Conservation (phyloP, 345 rosid genomes). For the Lumnitzera littorea region DNA sequence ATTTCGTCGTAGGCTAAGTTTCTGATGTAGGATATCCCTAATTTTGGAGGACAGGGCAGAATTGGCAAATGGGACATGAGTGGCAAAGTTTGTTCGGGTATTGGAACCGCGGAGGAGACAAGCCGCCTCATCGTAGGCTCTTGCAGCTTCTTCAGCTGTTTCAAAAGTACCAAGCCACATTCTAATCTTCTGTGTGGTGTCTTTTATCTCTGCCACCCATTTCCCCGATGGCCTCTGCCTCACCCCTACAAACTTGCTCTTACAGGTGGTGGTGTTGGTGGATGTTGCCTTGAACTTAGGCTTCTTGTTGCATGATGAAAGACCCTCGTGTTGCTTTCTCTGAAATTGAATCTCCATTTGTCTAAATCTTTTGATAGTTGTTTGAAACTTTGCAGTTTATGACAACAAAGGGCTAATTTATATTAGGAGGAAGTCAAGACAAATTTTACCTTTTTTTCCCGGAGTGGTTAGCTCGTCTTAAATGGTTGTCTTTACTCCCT, state of each 20-base stretch:
- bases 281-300: constrained; percentile 20
- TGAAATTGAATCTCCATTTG: constrained; percentile 16
- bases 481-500: constrained; percentile 15
- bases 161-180: constrained; percentile 93
- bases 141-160: constrained; percentile 80
- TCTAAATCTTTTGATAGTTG: neutral
- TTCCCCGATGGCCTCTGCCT: constrained; percentile 88
- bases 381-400: neutral
- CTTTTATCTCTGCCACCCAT: constrained; percentile 96
- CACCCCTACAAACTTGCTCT: constrained; percentile 68
- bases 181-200: constrained; percentile 75
- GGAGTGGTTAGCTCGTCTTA: constrained; percentile 46
- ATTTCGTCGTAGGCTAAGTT: constrained; percentile 37
- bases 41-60: constrained; percentile 66
- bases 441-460: constrained; percentile 8
- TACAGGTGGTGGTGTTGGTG: constrained; percentile 10
- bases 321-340: constrained; percentile 4
- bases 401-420: constrained; percentile 7
- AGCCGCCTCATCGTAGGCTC: constrained; percentile 88
- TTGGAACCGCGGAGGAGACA: constrained; percentile 81
- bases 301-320: constrained; percentile 12
- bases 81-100: constrained; percentile 70
- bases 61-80: constrained; percentile 28
- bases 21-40: constrained; percentile 67
- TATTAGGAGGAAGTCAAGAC: constrained; percentile 9